phyloP scores from a whole-genome alignment of 192 early-diverging fungal species.

The Coemansia sp. region DNA sequence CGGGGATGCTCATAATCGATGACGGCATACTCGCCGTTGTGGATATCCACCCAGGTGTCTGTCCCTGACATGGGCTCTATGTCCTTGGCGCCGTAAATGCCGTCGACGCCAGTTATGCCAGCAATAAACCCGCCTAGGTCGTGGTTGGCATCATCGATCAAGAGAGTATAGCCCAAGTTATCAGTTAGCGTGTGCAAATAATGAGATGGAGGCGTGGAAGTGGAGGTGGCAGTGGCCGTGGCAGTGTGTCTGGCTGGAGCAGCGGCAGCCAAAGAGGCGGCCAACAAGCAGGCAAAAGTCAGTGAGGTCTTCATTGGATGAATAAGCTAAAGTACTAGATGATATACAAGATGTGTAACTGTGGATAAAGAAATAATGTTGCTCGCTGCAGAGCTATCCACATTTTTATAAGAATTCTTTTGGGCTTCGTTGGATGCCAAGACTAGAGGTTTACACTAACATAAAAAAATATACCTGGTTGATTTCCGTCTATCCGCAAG shows the following conservation, averaged over 20 bases:
- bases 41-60: constrained; percentile 32
- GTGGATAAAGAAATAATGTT: background rate
- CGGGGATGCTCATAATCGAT: constrained; percentile 35
- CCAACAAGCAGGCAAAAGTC: background rate
- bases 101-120: constrained; percentile 16
- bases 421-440: background rate
- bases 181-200: constrained; percentile 37
- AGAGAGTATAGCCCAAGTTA: constrained; percentile 16
- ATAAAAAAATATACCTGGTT: background rate
- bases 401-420: background rate
- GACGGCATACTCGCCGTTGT: constrained; percentile 30
- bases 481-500: background rate
- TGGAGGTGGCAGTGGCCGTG: background rate
- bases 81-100: constrained; percentile 27
- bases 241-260: background rate
- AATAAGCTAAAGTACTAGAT: background rate
- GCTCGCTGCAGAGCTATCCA: background rate
- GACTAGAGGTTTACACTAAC: background rate
- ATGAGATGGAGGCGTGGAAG: constrained; percentile 8
- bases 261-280: constrained; percentile 6
- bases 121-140: constrained; percentile 20
- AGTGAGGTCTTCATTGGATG: constrained; percentile 1
- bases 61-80: constrained; percentile 8
- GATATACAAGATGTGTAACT: background rate
- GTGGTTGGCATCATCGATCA: constrained; percentile 34